A percentile compares a stretch with the other conserved stretches of the same genome.
These are phyloP conservation scores for Eucalyptus cloeziana DNA, from an alignment of 345 rosid genomes.

Conservation along the genomic window DNA sequence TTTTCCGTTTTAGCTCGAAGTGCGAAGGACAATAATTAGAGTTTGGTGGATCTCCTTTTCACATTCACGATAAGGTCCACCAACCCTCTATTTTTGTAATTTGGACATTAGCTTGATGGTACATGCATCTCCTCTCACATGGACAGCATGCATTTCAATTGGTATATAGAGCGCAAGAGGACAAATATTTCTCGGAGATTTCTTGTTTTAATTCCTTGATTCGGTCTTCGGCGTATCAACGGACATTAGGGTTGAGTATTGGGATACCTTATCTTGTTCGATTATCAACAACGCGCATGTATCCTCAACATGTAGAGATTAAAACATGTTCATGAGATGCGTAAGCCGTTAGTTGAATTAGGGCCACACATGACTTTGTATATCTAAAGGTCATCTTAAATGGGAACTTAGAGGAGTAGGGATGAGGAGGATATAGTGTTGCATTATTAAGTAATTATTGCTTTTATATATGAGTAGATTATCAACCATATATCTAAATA, in stretches of 20 bases:
- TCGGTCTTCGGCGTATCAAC: background rate
- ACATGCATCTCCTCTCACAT: background rate
- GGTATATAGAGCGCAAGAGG: background rate
- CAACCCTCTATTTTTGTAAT: background rate
- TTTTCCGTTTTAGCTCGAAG: background rate
- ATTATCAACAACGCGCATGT: background rate
- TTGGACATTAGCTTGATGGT: background rate
- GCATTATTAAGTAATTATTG: background rate
- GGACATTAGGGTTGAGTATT: background rate
- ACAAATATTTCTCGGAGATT: background rate
- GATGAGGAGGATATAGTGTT: background rate
- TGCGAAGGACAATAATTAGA: background rate
- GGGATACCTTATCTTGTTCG: background rate
- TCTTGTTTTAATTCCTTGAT: background rate
- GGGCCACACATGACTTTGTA: background rate
- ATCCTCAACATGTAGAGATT: background rate
- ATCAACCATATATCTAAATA: background rate
- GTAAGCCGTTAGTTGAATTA: background rate
- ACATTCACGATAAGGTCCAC: background rate
- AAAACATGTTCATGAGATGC: background rate
- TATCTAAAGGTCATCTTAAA: background rate
- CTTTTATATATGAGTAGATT: background rate
- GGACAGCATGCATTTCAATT: background rate
- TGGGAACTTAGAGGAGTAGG: background rate
- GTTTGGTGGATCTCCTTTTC: background rate